phyloP scores from a whole-genome alignment of 2,329 filamentous ascomycete genomes.

The Venturiaceae sp. region DNA sequence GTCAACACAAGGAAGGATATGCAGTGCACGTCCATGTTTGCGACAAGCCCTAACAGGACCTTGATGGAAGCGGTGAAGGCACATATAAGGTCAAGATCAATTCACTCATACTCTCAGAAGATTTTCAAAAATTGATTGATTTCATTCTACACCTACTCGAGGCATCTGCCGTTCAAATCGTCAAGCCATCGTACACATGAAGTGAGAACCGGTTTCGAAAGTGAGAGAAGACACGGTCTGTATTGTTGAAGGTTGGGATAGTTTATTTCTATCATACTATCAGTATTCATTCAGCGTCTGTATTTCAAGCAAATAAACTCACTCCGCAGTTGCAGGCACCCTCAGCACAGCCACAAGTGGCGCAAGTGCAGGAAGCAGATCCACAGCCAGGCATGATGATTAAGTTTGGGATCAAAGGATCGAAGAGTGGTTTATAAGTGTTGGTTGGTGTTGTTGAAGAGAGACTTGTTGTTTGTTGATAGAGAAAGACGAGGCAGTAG shows the following conservation, averaged over 20 bases:
- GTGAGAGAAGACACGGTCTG: not conserved
- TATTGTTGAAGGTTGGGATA: not conserved
- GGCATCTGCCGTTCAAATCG: not conserved
- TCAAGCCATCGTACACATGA: not conserved
- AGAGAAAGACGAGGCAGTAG: not conserved
- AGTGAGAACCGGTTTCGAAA: not conserved
- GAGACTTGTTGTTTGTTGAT: not conserved
- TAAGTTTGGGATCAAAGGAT: not conserved
- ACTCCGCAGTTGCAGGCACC: conserved; percentile 22
- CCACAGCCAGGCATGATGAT: conserved; percentile 24
- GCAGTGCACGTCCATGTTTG: too few relatives aligned
- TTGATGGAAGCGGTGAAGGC: not conserved
- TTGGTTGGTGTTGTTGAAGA: not conserved
- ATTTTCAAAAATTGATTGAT: not conserved
- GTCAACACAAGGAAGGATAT: too few relatives aligned
- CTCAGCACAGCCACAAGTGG: conserved; percentile 22
- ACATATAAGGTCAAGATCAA: not conserved
- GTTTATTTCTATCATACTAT: conserved; percentile 2
- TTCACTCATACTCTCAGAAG: not conserved
- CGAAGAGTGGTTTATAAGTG: conserved; percentile 1
- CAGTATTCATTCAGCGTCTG: not conserved
- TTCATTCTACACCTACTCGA: not conserved
- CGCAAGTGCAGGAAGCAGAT: conserved; percentile 23
- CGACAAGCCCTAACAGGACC: not conserved
- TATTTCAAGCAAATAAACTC: not conserved